Evolutionary conservation across 73 alveolate species (phyloP), one percentile per base, ranked within the genome.

Genomic region (Durusdinium trenchii): DNA sequence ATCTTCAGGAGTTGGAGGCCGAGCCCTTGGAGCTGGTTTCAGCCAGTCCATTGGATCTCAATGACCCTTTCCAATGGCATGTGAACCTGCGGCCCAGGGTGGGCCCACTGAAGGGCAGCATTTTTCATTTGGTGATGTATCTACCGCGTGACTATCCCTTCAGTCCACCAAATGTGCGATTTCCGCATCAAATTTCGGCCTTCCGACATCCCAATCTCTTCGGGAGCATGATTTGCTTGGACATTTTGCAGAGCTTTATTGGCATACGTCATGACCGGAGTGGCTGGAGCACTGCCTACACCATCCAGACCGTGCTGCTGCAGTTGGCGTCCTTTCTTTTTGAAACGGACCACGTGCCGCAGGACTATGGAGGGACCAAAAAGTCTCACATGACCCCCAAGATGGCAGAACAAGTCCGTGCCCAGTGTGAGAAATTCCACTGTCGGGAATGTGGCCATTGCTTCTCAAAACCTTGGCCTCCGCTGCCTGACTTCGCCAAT

Each of bases 211-310:
- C 98, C 14, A 91, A 91, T 45, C 78, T 91, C 46, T 91, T 47
- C 48, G 98, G 98, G 84, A 30, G 32, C 89, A 91, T 91, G 98
- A 91, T 91, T 42, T 91, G 98, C 89, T 60, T 91, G 60, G 89
- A 91, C 54, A 91, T 91, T 32, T 47, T 91, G 90, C 78, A 69
- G 76, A 69, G 89, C 61, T 91, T 91, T 78, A 91, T 91, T 36
- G 96, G 96, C 32, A 18, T 23, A n/a, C 96, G 40, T 32, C 89
- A 91, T 71, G 89, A 26, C n/a, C 46, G 60, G 20, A 48, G 89
- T 5, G 98, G 98, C 3, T 91, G 98, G 98, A 91, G 98, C 87
- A 91, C 96, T 18, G 96, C 96, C 36, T 89, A 89, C 96, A 89
- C 98, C 4, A 76, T 91, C 35, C 98, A 91, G 60, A 91, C 98